These are phyloP conservation scores for Cryphonectria nitschkei DNA, from an alignment of 2,329 filamentous ascomycete species.

Conservation along the genomic window DNA sequence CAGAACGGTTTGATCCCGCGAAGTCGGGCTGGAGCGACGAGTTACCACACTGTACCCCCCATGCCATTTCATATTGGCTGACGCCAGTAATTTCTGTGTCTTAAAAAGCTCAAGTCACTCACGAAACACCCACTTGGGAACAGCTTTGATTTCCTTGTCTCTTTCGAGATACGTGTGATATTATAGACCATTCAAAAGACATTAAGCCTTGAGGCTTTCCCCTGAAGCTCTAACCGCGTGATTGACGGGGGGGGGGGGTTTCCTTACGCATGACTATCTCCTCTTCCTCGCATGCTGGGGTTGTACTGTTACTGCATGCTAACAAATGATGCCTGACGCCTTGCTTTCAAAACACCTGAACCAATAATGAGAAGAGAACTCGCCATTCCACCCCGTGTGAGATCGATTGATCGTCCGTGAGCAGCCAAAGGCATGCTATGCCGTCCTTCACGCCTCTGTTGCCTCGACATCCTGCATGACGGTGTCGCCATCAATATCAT, in stretches of 20 bases:
- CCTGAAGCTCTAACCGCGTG: constrained; percentile 2
- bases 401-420: neutral
- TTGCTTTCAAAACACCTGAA: constrained; percentile 26
- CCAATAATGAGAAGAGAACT: constrained; percentile 14
- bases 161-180: neutral
- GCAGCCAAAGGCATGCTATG: neutral
- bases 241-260: constrained; percentile 8
- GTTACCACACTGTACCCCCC: neutral
- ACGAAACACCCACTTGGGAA: neutral
- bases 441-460: constrained; percentile 15
- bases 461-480: constrained; percentile 32
- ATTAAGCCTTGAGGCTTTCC: constrained; percentile 6
- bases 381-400: neutral
- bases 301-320: neutral
- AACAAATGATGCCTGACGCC: constrained; percentile 27
- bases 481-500: constrained; percentile 32
- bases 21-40: neutral
- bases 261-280: neutral
- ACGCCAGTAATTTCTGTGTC: neutral
- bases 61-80: neutral
- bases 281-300: neutral
- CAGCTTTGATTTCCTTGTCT: neutral
- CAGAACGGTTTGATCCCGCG: neutral
- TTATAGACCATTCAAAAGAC: constrained; percentile 7
- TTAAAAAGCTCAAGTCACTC: neutral